Conservation (phyloP, 129 eudicot genomes). For the Pseudognaphalium luteoalbum region DNA sequence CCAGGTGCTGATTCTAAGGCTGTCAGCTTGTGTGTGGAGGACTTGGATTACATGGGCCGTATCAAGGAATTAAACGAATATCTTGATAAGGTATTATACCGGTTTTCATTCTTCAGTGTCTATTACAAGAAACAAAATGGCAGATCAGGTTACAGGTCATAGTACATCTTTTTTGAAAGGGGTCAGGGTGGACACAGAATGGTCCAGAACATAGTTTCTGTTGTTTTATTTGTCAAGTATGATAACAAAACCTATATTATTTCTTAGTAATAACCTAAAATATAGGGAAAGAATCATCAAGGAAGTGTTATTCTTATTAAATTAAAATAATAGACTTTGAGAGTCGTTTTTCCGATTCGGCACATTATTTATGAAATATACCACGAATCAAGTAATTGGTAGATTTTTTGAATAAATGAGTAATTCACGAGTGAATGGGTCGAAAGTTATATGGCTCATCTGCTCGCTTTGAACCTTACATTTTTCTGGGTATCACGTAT, state of each 20-base stretch:
- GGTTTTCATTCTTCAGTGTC: not conserved
- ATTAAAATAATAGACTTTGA: not conserved
- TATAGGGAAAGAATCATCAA: not conserved
- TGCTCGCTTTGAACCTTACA: not conserved
- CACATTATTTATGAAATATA: too few species aligned
- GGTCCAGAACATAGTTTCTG: not conserved
- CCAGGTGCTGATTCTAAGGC: slow-evolving; percentile 98
- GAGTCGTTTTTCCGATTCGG: too few species aligned
- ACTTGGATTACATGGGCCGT: slow-evolving; percentile 98
- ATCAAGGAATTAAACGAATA: slow-evolving; percentile 79
- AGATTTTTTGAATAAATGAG: too few species aligned
- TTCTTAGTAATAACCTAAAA: not conserved
- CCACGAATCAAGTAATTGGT: too few species aligned
- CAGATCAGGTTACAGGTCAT: too few species aligned
- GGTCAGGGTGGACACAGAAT: not conserved
- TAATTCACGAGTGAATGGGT: not conserved
- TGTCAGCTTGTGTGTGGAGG: slow-evolving; percentile 87
- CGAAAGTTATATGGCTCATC: not conserved
- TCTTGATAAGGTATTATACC: slow-evolving; percentile 75
- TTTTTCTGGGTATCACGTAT: not conserved
- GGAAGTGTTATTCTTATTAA: not conserved
- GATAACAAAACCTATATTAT: not conserved
- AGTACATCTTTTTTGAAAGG: not conserved
- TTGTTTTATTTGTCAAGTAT: not conserved
- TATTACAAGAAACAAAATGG: not conserved